Conservation (phyloP, 2,329 filamentous ascomycete species). For the Byssothecium circinans region DNA sequence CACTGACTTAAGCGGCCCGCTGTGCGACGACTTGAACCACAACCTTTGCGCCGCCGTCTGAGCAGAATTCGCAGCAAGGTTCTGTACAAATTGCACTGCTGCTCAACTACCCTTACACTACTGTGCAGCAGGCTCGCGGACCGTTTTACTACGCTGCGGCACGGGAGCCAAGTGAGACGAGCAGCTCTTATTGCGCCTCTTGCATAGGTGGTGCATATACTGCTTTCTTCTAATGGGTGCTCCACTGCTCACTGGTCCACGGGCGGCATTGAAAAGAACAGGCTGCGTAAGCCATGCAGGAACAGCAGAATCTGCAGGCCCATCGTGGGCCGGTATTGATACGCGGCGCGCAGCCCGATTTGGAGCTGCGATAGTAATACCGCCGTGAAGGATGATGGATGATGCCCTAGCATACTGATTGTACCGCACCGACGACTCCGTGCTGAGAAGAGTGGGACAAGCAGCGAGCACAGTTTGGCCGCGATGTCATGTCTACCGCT, state of each 20-base stretch:
- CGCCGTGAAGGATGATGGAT: too few relatives aligned
- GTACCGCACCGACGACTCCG: too few relatives aligned
- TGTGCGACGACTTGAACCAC: background rate
- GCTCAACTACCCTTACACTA: too few relatives aligned
- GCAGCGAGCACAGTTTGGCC: slow-evolving; percentile 1
- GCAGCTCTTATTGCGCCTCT: background rate
- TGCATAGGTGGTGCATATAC: background rate
- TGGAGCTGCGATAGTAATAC: background rate
- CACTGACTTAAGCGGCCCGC: background rate
- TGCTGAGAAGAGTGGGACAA: too few relatives aligned
- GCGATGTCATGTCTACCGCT: slow-evolving; percentile 11
- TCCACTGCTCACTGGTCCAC: slow-evolving; percentile 8
- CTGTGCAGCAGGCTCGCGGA: background rate
- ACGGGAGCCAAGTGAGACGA: background rate
- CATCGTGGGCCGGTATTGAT: background rate
- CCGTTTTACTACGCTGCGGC: slow-evolving; percentile 1
- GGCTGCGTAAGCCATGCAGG: slow-evolving; percentile 29
- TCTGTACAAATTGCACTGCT: too few relatives aligned
- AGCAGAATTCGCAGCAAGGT: background rate
- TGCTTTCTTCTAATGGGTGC: slow-evolving; percentile 1
- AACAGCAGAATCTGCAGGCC: slow-evolving; percentile 15
- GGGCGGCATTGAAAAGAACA: slow-evolving; percentile 14
- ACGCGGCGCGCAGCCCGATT: background rate
- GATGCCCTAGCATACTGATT: too few relatives aligned
- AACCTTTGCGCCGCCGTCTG: background rate